phyloP scores from a whole-genome alignment of 805 yeast species.

The Kodamaea hsintzibuensis region DNA sequence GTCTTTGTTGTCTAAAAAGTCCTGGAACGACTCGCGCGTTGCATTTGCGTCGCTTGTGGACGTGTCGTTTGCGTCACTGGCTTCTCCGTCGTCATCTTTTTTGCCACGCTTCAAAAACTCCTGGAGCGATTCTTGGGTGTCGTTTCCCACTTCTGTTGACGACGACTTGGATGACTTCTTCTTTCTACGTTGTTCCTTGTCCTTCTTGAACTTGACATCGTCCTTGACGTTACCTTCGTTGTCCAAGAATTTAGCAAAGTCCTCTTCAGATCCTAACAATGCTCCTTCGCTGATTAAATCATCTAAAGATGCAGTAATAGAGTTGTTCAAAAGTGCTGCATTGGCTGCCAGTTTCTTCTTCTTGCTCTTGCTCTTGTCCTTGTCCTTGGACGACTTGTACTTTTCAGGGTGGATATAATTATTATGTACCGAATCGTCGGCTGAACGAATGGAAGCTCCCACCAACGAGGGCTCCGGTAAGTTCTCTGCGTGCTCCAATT shows the following conservation, averaged over 20 bases:
- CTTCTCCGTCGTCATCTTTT: background rate
- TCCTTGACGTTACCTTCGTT: conserved; percentile 53
- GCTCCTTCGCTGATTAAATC: conserved; percentile 51
- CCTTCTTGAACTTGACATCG: conserved; percentile 29
- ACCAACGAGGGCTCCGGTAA: conserved; percentile 51
- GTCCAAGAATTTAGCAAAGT: conserved; percentile 53
- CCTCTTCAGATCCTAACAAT: conserved; percentile 50
- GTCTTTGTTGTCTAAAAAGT: conserved; percentile 4
- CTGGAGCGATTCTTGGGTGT: conserved; percentile 5
- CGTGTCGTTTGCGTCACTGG: conserved; percentile 2
- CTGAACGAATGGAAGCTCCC: conserved; percentile 52
- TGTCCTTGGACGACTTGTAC: conserved; percentile 26
- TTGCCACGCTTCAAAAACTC: conserved; percentile 8
- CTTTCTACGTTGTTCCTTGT: background rate
- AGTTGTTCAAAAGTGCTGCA: conserved; percentile 15
- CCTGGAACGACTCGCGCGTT: conserved; percentile 5
- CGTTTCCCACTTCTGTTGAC: conserved; percentile 20
- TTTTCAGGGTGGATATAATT: conserved; percentile 48
- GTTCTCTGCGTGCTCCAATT: conserved; percentile 53
- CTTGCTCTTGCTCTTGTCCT: conserved; percentile 13
- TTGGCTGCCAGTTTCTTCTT: conserved; percentile 4
- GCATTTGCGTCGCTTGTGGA: conserved; percentile 1
- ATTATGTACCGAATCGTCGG: conserved; percentile 46
- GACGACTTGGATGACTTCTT: background rate
- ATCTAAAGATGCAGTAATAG: conserved; percentile 55